Base-by-base conservation (phyloP, 2,329 filamentous ascomycete species). In the Ilyonectria mors-panacis region DNA sequence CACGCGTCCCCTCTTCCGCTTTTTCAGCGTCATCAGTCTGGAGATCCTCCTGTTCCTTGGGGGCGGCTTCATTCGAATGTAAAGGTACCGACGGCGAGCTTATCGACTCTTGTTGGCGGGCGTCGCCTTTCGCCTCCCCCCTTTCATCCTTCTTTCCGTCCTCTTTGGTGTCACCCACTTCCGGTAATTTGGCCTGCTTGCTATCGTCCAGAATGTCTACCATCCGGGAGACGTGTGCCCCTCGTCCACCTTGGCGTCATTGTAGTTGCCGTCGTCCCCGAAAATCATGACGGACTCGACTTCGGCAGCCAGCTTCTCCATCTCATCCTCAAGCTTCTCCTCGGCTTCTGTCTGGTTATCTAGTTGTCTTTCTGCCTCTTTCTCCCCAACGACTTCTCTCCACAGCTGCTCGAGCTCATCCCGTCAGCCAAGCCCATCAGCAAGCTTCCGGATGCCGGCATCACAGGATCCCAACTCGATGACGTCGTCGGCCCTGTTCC, bases 381-480 rank as follows among this genome's bases (percentile, higher is more conserved):
- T 83, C 26, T 90, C 83, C 5, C 92, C 89, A 8, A 93, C 91
- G 0, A 92, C 87, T 50, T 83, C 81, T 23, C 89, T 85, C 94
- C 94, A 98, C 59, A 93, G 74, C 4, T 78, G 80, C 78, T 98
- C 94, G 17, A 99, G 84, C 77, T 98, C 95, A 2, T 94, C 89
- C 9, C 88, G 81, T 96, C 96, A 99, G 1, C 94, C 95, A 48
- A 97, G 86, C 28, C 91, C 91, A 70, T 92, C 86, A 1, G 95
- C 95, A 37, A 99, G 85, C 78, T 89, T 90, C 59, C 92, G 87
- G 1, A 98, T 77, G 1, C 94, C 94, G 0, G 85, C 85, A 79
- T 99, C 95, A 78, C 95, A 98, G 73, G 94, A 91, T 1, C 92
- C 94, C 2, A 98, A 83, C 42, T 94, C 80, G 7, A 97, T 77